Evolutionary conservation across 495 filamentous ascomycete genomes (phyloP).

Genomic region (Mytilinidion resinicola): DNA sequence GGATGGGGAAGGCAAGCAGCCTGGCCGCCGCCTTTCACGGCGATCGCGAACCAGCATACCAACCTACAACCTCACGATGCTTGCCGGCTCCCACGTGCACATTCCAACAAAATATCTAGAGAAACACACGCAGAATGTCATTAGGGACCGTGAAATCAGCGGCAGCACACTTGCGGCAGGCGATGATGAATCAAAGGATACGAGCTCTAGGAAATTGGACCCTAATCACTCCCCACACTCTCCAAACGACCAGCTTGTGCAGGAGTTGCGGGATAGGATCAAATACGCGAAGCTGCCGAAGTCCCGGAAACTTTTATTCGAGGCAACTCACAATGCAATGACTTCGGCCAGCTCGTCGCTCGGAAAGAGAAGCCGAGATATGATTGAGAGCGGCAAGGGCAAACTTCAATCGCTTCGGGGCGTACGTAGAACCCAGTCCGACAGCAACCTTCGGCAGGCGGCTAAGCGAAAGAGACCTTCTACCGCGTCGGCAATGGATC

Average conservation of each 20-base stretch:
- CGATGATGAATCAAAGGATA: background rate
- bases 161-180: background rate
- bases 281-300: slow-evolving; percentile 11
- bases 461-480: slow-evolving; percentile 10
- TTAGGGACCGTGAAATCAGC: background rate
- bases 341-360: slow-evolving; percentile 35
- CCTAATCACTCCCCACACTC: background rate
- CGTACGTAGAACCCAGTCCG: slow-evolving; percentile 37
- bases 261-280: background rate
- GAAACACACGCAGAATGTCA: slow-evolving; percentile 2
- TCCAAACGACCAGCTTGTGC: background rate
- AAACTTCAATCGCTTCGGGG: slow-evolving; percentile 29
- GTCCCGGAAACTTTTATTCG: slow-evolving; percentile 14
- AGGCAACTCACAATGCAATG: slow-evolving; percentile 21
- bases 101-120: background rate
- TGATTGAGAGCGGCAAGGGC: slow-evolving; percentile 41
- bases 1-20: background rate
- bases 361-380: slow-evolving; percentile 50
- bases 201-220: background rate
- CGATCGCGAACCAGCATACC: background rate
- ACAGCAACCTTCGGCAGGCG: slow-evolving; percentile 8
- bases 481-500: background rate
- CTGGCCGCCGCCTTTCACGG: background rate
- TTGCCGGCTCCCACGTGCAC: slow-evolving; percentile 13
- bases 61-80: slow-evolving; percentile 22